Evolutionary conservation across 305 asterid genomes (phyloP).

Genomic region (Nicotiana rustica): DNA sequence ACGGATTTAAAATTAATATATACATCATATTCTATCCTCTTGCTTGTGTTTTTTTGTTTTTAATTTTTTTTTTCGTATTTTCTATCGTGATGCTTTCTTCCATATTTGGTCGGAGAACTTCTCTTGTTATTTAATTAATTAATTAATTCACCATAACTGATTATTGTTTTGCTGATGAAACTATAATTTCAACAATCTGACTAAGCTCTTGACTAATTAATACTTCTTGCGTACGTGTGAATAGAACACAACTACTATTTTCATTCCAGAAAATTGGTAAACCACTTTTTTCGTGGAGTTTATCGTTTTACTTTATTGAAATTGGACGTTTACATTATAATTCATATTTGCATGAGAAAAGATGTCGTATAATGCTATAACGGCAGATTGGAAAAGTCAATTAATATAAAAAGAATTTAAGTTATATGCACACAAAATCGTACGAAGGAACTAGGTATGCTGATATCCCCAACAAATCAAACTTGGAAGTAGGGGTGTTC

Average conservation of each 20-base stretch:
- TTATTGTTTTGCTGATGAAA: background rate
- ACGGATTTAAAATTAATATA: too few species aligned
- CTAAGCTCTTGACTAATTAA: background rate
- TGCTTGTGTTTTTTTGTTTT: background rate
- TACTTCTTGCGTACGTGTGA: background rate
- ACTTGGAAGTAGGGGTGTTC: too few species aligned
- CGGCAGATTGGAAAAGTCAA: background rate
- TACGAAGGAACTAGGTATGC: too few species aligned
- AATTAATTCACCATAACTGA: background rate
- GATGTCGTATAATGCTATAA: background rate
- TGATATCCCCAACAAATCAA: too few species aligned
- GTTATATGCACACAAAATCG: too few species aligned
- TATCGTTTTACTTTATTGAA: slow-evolving; percentile 11
- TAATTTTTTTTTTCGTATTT: background rate
- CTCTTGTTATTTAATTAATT: background rate
- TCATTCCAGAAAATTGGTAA: background rate
- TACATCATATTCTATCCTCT: too few species aligned
- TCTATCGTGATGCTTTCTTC: background rate
- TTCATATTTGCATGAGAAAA: background rate
- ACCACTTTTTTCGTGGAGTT: background rate
- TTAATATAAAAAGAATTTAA: background rate
- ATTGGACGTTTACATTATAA: background rate
- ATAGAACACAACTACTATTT: background rate
- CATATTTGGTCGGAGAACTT: background rate
- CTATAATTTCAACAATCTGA: background rate